A percentile compares a stretch with the other conserved stretches of the same genome.
phyloP scores from a whole-genome alignment of 306 rosid genomes.

The Lablab purpureus region DNA sequence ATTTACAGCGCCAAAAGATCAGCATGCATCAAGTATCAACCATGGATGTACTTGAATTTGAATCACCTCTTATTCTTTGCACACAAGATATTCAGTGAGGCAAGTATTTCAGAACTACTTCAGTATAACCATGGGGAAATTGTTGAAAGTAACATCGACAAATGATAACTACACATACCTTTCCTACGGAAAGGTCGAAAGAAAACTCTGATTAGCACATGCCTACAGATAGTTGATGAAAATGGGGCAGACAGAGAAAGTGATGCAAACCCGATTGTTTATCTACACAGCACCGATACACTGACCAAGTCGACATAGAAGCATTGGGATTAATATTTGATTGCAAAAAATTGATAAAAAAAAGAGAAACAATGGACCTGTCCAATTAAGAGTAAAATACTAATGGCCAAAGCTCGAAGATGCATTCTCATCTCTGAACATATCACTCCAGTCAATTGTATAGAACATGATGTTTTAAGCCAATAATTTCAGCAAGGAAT shows the following conservation, averaged over 20 bases:
- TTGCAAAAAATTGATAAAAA: slow-evolving; percentile 7
- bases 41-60: not conserved
- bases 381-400: slow-evolving; percentile 8
- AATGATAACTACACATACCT: not conserved
- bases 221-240: not conserved
- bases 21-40: not conserved
- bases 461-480: slow-evolving; percentile 40
- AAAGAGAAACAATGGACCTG: not conserved
- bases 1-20: not conserved
- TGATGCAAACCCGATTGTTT: not conserved
- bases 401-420: slow-evolving; percentile 32
- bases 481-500: slow-evolving; percentile 49
- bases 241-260: not conserved
- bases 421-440: slow-evolving; percentile 45
- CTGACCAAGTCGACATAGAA: not conserved
- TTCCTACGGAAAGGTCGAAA: not conserved
- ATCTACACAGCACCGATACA: slow-evolving; percentile 18
- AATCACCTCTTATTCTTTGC: slow-evolving; percentile 6
- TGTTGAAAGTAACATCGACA: not conserved
- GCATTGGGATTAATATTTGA: not conserved
- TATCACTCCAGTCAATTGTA: slow-evolving; percentile 45
- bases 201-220: not conserved
- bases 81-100: not conserved
- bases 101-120: not conserved
- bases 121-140: not conserved